Evolutionary conservation across 2,329 filamentous ascomycete species (phyloP).

Genomic region (Aureobasidium sp.): DNA sequence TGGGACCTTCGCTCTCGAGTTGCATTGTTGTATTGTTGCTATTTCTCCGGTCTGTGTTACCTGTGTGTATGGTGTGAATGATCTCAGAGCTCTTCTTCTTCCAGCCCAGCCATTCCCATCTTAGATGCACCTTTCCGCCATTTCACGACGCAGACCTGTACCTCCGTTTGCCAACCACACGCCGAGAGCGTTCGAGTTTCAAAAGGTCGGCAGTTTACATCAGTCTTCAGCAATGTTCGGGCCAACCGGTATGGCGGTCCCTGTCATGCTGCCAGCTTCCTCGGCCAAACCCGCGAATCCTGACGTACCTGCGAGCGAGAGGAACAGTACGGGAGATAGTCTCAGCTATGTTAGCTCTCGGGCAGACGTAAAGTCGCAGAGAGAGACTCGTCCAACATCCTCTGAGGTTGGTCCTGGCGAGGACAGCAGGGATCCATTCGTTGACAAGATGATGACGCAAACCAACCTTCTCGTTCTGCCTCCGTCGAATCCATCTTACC

Average conservation of each 20-base stretch:
- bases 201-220: conserved; percentile 19
- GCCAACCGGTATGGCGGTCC: conserved; percentile 18
- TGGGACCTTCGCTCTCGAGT: background rate
- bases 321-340: background rate
- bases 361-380: background rate
- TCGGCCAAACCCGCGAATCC: conserved; percentile 2
- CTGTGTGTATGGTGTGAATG: background rate
- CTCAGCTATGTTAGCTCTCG: conserved; percentile 6
- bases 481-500: conserved; percentile 25
- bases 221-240: conserved; percentile 21
- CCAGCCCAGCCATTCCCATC: conserved; percentile 18
- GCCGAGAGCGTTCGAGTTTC: conserved; percentile 27
- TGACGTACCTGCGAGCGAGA: background rate
- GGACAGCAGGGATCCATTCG: conserved; percentile 1
- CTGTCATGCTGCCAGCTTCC: conserved; percentile 12
- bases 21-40: background rate
- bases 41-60: background rate
- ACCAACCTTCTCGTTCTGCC: conserved; percentile 26
- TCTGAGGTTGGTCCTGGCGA: background rate
- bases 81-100: background rate
- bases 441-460: conserved; percentile 28
- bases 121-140: conserved; percentile 30
- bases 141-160: conserved; percentile 23
- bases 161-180: conserved; percentile 30
- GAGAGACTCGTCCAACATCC: background rate